These are phyloP conservation scores for Dendrobium catenatum DNA, from an alignment of 106 monocot genomes.

Conservation along the genomic window DNA sequence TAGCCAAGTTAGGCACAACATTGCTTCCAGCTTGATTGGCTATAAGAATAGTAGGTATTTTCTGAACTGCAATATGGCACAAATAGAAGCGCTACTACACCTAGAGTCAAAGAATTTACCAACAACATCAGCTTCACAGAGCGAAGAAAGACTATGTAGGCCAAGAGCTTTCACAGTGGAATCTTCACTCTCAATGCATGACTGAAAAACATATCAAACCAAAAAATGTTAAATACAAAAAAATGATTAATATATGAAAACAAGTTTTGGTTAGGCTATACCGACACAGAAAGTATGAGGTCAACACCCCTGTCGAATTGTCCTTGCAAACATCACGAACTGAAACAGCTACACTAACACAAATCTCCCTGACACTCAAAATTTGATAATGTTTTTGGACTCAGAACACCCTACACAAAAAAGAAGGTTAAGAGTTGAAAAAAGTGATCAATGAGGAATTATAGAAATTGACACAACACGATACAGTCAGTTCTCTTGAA, in stretches of 20 bases:
- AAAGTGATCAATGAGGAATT: not conserved
- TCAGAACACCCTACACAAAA: slow-evolving; percentile 42
- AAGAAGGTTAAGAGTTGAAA: not conserved
- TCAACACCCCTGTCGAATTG: slow-evolving; percentile 97
- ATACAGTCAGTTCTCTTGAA: not conserved
- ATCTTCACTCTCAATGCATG: slow-evolving; percentile 70
- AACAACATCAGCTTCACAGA: slow-evolving; percentile 93
- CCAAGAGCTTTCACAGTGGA: slow-evolving; percentile 77
- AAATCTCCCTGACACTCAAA: slow-evolving; percentile 52
- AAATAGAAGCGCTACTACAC: not conserved
- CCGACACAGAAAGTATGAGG: slow-evolving; percentile 84
- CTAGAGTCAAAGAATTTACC: slow-evolving; percentile 35
- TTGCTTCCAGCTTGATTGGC: not conserved
- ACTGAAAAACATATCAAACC: slow-evolving; percentile 27
- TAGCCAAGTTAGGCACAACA: no score
- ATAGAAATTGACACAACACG: not conserved
- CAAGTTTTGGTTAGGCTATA: slow-evolving; percentile 14
- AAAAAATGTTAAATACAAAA: not conserved
- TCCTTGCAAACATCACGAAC: slow-evolving; percentile 80
- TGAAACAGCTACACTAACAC: slow-evolving; percentile 79
- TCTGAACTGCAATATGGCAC: not conserved
- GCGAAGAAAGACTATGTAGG: slow-evolving; percentile 72
- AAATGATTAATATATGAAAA: not conserved
- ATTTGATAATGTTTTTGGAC: slow-evolving; percentile 36
- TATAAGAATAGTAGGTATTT: not conserved